Conservation (phyloP, 768 basidiomycete species). For the button mushroom (Agaricus bisporus) region DNA sequence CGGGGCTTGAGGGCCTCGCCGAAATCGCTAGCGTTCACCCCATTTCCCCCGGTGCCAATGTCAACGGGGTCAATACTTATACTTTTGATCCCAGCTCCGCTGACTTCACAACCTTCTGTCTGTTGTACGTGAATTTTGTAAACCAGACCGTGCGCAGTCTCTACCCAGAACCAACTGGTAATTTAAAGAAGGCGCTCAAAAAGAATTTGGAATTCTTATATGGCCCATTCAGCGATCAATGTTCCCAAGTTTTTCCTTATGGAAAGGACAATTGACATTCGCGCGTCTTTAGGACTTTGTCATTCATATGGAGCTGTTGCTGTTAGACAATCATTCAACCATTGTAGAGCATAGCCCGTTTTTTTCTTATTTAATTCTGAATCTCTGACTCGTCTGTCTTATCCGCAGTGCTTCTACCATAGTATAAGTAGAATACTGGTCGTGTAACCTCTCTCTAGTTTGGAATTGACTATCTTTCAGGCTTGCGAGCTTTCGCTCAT, state of each 20-base stretch:
- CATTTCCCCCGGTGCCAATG: constrained; percentile 12
- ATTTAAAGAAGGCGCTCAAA: constrained; percentile 11
- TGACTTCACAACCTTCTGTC: constrained; percentile 9
- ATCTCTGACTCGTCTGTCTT: too few relatives aligned
- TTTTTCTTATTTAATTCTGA: too few relatives aligned
- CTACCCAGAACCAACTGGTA: constrained; percentile 16
- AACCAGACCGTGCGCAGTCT: constrained; percentile 12
- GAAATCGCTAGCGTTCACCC: constrained; percentile 8
- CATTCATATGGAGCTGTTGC: not conserved
- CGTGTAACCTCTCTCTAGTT: too few relatives aligned
- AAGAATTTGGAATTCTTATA: constrained; percentile 11
- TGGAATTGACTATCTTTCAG: too few relatives aligned
- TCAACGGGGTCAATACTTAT: constrained; percentile 11
- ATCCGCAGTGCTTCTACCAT: too few relatives aligned
- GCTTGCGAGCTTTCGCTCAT: too few relatives aligned
- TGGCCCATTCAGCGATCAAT: not conserved
- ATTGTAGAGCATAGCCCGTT: too few relatives aligned
- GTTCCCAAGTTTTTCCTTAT: constrained; percentile 12
- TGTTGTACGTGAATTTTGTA: constrained; percentile 14
- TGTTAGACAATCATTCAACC: not conserved
- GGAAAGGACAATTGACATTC: constrained; percentile 3
- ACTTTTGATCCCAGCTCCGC: constrained; percentile 10
- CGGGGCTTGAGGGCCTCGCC: not conserved
- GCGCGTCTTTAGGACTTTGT: too few relatives aligned
- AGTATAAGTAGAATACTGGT: too few relatives aligned